A percentile compares a stretch with the other conserved stretches of the same genome.
Evolutionary conservation across 768 basidiomycete genomes (phyloP).

Genomic region (Xerocomellus intermedius): DNA sequence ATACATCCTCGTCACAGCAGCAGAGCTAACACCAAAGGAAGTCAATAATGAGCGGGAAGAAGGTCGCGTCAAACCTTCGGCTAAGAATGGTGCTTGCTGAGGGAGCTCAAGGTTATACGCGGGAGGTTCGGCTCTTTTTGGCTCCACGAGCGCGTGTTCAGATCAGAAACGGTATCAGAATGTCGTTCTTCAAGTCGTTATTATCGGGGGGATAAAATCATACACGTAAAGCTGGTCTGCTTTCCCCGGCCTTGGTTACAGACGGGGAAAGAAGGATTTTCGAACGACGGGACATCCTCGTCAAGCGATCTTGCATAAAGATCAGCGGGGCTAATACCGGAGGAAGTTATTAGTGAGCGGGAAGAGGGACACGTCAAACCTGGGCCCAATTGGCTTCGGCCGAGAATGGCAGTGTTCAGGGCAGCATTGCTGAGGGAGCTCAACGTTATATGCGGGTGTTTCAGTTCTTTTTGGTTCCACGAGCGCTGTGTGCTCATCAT

Average conservation of each 20-base stretch:
- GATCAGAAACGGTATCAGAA: conserved; percentile 3
- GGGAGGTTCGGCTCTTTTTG: background rate
- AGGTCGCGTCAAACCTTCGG: no score
- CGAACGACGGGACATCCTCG: background rate
- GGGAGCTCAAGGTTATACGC: conserved; percentile 20
- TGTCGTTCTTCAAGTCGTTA: no score
- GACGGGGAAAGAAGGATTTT: background rate
- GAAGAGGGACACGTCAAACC: conserved; percentile 15
- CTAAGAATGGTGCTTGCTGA: background rate
- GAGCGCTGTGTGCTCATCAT: conserved; percentile 8
- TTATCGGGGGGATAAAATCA: conserved; percentile 8
- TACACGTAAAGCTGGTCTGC: conserved; percentile 13
- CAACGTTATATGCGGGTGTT: conserved; percentile 21
- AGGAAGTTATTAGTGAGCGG: conserved; percentile 10
- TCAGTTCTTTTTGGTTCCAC: background rate
- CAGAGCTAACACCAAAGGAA: no score
- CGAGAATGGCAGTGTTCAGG: background rate
- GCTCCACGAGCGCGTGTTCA: background rate
- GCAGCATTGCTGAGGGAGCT: background rate
- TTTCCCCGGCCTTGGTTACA: conserved; percentile 18
- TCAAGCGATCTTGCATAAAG: background rate
- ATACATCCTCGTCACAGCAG: no score
- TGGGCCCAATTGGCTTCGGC: background rate
- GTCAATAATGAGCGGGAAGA: no score
- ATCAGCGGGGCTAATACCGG: conserved; percentile 7